These are phyloP conservation scores for Clavispora fructus DNA, from an alignment of 805 yeast genomes.

Conservation along the genomic window DNA sequence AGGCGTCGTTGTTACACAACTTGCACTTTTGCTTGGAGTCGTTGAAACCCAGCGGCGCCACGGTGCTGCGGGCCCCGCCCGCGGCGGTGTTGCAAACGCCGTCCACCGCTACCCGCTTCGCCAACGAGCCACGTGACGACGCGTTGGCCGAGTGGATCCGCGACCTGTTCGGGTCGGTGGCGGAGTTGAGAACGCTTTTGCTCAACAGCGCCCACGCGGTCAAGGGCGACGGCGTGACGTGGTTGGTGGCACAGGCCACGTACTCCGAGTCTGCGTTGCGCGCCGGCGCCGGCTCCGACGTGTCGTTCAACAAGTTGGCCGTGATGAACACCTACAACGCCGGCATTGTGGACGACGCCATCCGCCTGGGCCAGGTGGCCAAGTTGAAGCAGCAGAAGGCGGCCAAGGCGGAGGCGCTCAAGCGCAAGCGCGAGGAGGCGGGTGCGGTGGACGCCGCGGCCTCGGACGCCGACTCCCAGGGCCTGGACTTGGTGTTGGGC, in stretches of 20 bases:
- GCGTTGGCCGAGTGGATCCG: constrained; percentile 44
- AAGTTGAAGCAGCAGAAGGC: constrained; percentile 34
- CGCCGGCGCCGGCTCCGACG: constrained; percentile 18
- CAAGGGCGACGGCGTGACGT: constrained; percentile 86
- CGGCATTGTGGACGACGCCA: constrained; percentile 71
- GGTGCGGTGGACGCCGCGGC: constrained; percentile 8
- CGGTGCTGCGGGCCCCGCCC: constrained; percentile 13
- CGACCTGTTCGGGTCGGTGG: constrained; percentile 67
- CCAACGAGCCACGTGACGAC: constrained; percentile 29
- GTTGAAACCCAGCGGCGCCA: constrained; percentile 23
- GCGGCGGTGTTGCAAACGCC: constrained; percentile 46
- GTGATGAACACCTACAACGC: constrained; percentile 83
- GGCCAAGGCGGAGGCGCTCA: constrained; percentile 24
- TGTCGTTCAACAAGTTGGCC: constrained; percentile 44
- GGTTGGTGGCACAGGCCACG: constrained; percentile 67
- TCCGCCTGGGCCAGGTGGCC: constrained; percentile 47
- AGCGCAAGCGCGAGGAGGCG: constrained; percentile 21
- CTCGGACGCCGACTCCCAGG: constrained; percentile 3
- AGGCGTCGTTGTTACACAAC: constrained; percentile 45
- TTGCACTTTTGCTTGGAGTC: constrained; percentile 45
- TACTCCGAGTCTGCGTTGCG: constrained; percentile 24
- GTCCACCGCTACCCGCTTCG: constrained; percentile 21
- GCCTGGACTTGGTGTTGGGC: constrained; percentile 23
- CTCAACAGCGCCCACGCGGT: constrained; percentile 64
- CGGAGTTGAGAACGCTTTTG: constrained; percentile 68